Evolutionary conservation across 2,329 filamentous ascomycete genomes (phyloP), one percentile per base, ranked within the genome.

Genomic region (Eutypella sp.): DNA sequence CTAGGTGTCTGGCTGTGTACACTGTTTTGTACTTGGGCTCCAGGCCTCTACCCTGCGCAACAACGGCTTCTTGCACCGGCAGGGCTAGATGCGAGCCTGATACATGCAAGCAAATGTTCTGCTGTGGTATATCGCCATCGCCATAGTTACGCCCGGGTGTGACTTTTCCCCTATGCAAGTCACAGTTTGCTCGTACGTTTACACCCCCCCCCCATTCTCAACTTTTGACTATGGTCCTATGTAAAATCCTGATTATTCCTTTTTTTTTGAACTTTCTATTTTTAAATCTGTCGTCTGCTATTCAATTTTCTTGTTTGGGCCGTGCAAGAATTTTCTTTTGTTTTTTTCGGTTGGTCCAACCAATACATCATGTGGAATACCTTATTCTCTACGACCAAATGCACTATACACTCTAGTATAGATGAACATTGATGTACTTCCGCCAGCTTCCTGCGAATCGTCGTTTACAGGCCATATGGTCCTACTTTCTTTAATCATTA

Each of bases 121-220:
- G 47, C 48, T 44, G 43, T 49, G 48, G 39, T 44, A 45, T 42
- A 48, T 49, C 47, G 42, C 47, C 50, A 48, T 41, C 38, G 40
- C 44, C 39, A 10, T 43, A 44, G 13, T 15, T 33, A 18, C 46
- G 19, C 38, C 23, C 44, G 39, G 18, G 47, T 19, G 38, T 45
- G 40, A 39, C 29, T 54, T 48, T 51, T 52, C 48, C 52, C 50
- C 51, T 53, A 60, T 58, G 57, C 53, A 49, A 55, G 47, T 55
- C 48, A 50, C 49, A 45, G 51, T 57, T 51, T 52, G 50, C 52
- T 50, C 38, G 54, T 56, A 52, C 52, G 52, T 54, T 42, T 34
- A 45, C 45, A 15, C 51, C 38, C 42, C 49, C 39, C 49, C 49
- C n/a, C n/a, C n/a, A n/a, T n/a, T n/a, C n/a, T n/a, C n/a, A n/a